Base-by-base conservation (phyloP, 2,329 filamentous ascomycete species). In the Paecilomyces dactylethromorphus region DNA sequence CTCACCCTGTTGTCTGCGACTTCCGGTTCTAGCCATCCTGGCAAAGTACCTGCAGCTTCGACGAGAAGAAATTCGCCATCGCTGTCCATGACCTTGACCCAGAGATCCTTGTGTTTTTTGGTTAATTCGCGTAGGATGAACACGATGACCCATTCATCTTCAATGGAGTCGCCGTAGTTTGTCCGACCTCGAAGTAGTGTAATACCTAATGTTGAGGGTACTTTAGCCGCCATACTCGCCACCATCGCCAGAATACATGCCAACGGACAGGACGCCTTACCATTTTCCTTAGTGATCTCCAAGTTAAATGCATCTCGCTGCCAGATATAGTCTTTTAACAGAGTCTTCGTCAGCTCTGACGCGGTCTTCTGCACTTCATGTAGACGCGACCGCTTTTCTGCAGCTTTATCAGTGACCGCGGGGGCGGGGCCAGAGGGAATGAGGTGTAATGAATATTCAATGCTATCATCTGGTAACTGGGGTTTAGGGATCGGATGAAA, bases 61-160 rank as follows among this genome's bases (percentile, higher is more conserved):
- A 97, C 88, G 18, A 99, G 85, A 55, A 99, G 82, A 67, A 99
- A 99, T 71, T 99, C 92, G 66, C 95, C 95, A 75, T 97, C 94
- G 54, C 87, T 88, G 72, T 99, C 94, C 60, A 84, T 87, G 3
- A 96, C 82, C 54, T 90, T 87, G 53, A 92, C 84, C 92, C 93
- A 99, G 7, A 92, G 79, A 60, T 88, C 81, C 3, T 85, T 79
- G 66, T 90, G 90, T 39, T 83, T 81, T 65, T 82, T 89, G 65
- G 88, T 92, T 65, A 97, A 77, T 74, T 96, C 88, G 52, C 90
- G 86, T 31, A 99, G 80, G 4, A 97, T 78, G 75, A 92, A 96
- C 21, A 97, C 92, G 60, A 97, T 87, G 5, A 97, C 83, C 95
- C 94, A 99, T 78, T 99, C 95, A 67, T 99, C 94, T 69, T 96